Base-by-base conservation (phyloP, 208 protist genomes). In the Crithidia fasciculata region DNA sequence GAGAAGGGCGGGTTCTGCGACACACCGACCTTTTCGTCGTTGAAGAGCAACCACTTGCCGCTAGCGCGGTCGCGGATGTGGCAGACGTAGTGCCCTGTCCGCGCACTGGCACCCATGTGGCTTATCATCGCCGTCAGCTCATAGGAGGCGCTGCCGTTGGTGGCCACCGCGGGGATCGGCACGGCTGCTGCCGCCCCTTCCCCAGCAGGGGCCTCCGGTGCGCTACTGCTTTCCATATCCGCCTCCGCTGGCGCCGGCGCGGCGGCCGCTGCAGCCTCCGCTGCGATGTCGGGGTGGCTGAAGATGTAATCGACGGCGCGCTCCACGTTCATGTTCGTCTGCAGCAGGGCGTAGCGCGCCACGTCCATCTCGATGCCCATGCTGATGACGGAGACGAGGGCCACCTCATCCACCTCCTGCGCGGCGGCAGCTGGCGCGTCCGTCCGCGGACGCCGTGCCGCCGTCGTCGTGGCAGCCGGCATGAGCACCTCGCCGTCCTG, bases 251-350 rank as follows among this genome's bases (percentile, higher is more conserved):
- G 52, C 12, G 28, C 37, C 47, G 10, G 28, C 37, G 69, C 57
- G 15, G 65, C 6, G 9, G 54, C 57, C 2, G 57, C 63, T 15
- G 43, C 69, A 55, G 80, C 69, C 66, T 91, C 81, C 37, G 60
- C 59, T n/a, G 73, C 73, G 65, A 95, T 91, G 62, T 99, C 86
- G 4, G 90, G 82, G 74, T 98, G 97, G 69, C 85, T 97, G 77
- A 99, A 99, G 68, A 99, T 83, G 92, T 98, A 99, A 62, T 99
- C 98, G 12, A 97, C 83, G 36, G 98, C 98, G 28, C 96, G 84
- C 83, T 99, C 97, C 0, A 96, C 83, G 75, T 98, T 94, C 89
- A 92, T 92, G 67, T 83, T 80, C 5, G 96, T 98, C 66, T 93
- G 74, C 49, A 78, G 69, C 37, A 99, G 84, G 8, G 96, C 96